These are phyloP conservation scores for Pyrenophora graminea DNA, from an alignment of 2,329 filamentous ascomycete species.

Conservation along the genomic window DNA sequence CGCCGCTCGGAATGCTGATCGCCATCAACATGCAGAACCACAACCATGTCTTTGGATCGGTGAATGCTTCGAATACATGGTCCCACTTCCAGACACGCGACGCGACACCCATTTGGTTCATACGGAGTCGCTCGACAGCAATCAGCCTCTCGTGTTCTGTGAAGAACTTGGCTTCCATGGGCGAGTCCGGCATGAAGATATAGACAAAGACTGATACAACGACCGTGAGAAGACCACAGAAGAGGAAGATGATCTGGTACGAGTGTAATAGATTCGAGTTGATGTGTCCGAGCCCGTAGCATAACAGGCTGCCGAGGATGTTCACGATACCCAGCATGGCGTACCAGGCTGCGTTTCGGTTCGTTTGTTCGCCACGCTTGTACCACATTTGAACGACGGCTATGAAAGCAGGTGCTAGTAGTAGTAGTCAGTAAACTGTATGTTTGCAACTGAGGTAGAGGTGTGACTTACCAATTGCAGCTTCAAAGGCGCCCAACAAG, in stretches of 20 bases:
- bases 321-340: constrained; percentile 64
- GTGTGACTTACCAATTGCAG: constrained; percentile 50
- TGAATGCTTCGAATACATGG: constrained; percentile 58
- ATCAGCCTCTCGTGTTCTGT: constrained; percentile 60
- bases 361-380: constrained; percentile 62
- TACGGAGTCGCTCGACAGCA: constrained; percentile 59
- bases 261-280: constrained; percentile 49
- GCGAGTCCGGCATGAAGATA: constrained; percentile 66
- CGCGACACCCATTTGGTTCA: constrained; percentile 50
- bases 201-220: constrained; percentile 56
- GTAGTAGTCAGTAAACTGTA: constrained; percentile 1
- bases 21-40: constrained; percentile 53
- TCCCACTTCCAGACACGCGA: constrained; percentile 56
- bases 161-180: constrained; percentile 63
- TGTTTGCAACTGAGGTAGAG: neutral
- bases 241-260: constrained; percentile 45
- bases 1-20: constrained; percentile 58
- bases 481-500: constrained; percentile 70
- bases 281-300: constrained; percentile 64
- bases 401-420: constrained; percentile 37
- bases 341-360: constrained; percentile 63
- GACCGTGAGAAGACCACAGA: constrained; percentile 53
- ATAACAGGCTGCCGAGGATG: constrained; percentile 60
- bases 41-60: constrained; percentile 65
- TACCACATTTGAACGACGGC: constrained; percentile 59